Conservation (phyloP, 208 protist species). For the Strigomonas culicis region DNA sequence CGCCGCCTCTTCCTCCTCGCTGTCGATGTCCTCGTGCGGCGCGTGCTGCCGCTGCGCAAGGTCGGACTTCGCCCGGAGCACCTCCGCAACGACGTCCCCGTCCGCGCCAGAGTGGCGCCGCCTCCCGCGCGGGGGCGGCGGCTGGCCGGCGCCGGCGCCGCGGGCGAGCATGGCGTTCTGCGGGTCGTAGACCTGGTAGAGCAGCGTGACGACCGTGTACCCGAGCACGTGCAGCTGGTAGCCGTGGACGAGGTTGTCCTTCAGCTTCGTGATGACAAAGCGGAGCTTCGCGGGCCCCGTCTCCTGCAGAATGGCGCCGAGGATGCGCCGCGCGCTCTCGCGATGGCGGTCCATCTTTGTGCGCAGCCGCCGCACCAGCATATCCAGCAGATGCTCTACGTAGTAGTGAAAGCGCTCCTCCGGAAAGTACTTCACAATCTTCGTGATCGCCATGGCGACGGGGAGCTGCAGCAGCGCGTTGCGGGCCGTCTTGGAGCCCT, state of each 20-base stretch:
- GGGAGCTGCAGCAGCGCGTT: slow-evolving; percentile 81
- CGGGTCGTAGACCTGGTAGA: slow-evolving; percentile 87
- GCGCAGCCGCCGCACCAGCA: slow-evolving; percentile 75
- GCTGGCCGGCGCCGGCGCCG: not conserved
- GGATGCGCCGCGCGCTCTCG: slow-evolving; percentile 75
- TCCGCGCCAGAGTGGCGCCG: not conserved
- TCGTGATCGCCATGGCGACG: slow-evolving; percentile 83
- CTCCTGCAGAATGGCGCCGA: slow-evolving; percentile 80
- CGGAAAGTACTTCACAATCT: slow-evolving; percentile 81
- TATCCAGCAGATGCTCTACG: slow-evolving; percentile 75
- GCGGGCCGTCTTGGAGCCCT: slow-evolving; percentile 44
- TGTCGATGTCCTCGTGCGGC: slow-evolving; percentile 7
- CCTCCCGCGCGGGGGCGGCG: not conserved
- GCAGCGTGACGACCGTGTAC: slow-evolving; percentile 87
- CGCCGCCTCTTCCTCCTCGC: slow-evolving; percentile 10
- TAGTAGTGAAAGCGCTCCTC: slow-evolving; percentile 69
- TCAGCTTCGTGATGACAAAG: slow-evolving; percentile 81
- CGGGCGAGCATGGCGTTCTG: slow-evolving; percentile 38
- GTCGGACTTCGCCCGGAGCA: not conserved
- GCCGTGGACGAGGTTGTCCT: slow-evolving; percentile 85
- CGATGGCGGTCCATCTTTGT: slow-evolving; percentile 89
- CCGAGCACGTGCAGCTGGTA: slow-evolving; percentile 92
- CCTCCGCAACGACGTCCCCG: slow-evolving; percentile 30
- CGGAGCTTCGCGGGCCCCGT: slow-evolving; percentile 76
- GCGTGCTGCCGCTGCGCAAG: not conserved